A percentile compares a stretch with the other conserved stretches of the same genome.
Evolutionary conservation across 345 rosid genomes (phyloP).

Genomic region (Fremontodendron californicum): DNA sequence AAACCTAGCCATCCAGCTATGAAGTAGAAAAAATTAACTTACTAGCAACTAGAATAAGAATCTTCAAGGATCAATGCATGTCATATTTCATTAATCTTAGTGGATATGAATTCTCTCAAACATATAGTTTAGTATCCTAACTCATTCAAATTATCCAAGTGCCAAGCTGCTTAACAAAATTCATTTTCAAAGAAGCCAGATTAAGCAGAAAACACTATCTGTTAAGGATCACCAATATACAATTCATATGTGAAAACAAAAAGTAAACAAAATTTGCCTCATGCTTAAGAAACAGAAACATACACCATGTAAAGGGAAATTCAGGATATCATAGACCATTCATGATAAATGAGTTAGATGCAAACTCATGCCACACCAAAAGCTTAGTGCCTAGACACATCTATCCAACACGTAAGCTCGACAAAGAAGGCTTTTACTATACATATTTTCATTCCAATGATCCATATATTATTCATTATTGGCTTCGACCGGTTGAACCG

Average conservation of each 20-base stretch:
- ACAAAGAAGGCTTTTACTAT: background rate
- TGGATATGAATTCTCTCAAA: background rate
- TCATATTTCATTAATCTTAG: background rate
- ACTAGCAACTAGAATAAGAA: background rate
- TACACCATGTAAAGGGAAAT: background rate
- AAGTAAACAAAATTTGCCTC: background rate
- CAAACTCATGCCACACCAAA: background rate
- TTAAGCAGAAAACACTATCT: background rate
- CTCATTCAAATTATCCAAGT: background rate
- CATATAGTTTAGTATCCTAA: background rate
- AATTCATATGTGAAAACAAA: background rate
- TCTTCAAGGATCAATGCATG: background rate
- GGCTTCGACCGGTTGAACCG: too few species aligned
- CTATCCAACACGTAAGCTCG: background rate
- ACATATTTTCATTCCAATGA: background rate
- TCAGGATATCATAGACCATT: background rate
- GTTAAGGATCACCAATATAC: background rate
- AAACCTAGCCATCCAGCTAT: background rate
- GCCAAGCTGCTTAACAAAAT: background rate
- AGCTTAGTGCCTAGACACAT: background rate
- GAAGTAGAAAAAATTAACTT: background rate
- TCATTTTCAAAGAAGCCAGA: background rate
- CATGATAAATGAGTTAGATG: background rate
- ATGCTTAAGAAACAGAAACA: background rate
- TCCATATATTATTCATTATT: background rate